Evolutionary conservation across 2,329 filamentous ascomycete genomes (phyloP).

Genomic region (Cordyceps tenuipes): DNA sequence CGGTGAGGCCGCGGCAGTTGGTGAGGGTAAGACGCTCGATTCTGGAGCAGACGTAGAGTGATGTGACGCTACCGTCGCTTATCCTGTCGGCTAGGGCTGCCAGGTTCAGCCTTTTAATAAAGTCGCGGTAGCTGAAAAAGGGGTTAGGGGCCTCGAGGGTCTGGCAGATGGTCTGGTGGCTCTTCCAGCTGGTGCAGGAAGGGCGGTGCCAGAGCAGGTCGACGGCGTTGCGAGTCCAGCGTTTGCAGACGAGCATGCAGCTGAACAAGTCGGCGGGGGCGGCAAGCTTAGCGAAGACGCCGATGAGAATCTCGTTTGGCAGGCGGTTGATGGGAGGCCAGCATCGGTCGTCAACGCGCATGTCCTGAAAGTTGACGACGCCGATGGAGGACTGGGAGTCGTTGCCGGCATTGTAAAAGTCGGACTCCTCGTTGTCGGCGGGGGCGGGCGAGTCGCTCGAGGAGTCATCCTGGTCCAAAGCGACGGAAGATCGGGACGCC

Average conservation of each 20-base stretch:
- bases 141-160: slow-evolving; percentile 65
- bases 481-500: slow-evolving; percentile 17
- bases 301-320: slow-evolving; percentile 90
- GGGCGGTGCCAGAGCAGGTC: slow-evolving; percentile 93
- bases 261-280: slow-evolving; percentile 68
- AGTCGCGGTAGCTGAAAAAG: slow-evolving; percentile 81
- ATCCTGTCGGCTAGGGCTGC: slow-evolving; percentile 66
- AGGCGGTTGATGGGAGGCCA: slow-evolving; percentile 74
- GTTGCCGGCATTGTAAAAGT: slow-evolving; percentile 83
- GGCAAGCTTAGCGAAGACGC: slow-evolving; percentile 78
- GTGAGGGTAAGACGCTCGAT: slow-evolving; percentile 91
- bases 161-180: slow-evolving; percentile 70
- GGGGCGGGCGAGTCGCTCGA: slow-evolving; percentile 68
- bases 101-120: slow-evolving; percentile 87
- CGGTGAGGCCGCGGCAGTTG: slow-evolving; percentile 77
- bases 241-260: slow-evolving; percentile 90
- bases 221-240: slow-evolving; percentile 87
- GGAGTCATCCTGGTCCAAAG: slow-evolving; percentile 42
- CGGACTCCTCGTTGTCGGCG: slow-evolving; percentile 81
- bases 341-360: slow-evolving; percentile 60
- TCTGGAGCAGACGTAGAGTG: slow-evolving; percentile 76
- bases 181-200: slow-evolving; percentile 77
- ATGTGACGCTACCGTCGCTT: slow-evolving; percentile 81
- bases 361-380: slow-evolving; percentile 67
- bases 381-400: slow-evolving; percentile 90